Conservation (phyloP, 352 stramenopile genomes). For the Globisporangium viniferum region DNA sequence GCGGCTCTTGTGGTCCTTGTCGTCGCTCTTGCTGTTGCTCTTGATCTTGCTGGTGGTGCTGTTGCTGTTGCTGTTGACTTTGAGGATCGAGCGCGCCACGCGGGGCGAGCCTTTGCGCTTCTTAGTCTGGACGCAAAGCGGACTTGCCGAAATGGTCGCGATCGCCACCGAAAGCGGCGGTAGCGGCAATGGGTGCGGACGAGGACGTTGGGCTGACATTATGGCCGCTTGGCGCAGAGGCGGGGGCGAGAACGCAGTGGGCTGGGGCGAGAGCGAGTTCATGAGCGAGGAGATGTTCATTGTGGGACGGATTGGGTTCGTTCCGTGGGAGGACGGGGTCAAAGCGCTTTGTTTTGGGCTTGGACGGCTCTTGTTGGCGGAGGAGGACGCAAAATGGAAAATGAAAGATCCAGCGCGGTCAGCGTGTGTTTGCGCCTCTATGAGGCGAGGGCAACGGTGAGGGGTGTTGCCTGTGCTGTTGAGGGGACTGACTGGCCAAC, state of each 20-base stretch:
- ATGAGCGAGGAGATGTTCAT: slow-evolving; percentile 14
- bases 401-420: slow-evolving; percentile 2
- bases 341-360: not conserved
- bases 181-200: not conserved
- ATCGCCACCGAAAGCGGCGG: slow-evolving; percentile 13
- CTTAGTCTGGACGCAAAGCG: slow-evolving; percentile 3
- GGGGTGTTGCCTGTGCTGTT: not conserved
- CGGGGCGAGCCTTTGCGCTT: not conserved
- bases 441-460: not conserved
- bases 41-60: not conserved
- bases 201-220: not conserved
- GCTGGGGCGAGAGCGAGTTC: not conserved
- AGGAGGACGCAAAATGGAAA: slow-evolving; percentile 1
- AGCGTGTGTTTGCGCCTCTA: not conserved
- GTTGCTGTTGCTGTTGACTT: not conserved
- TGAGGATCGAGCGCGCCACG: slow-evolving; percentile 12
- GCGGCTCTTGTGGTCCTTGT: slow-evolving; percentile 44
- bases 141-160: not conserved
- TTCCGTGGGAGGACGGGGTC: not conserved
- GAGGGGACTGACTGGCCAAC: not conserved
- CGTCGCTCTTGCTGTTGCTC: slow-evolving; percentile 10
- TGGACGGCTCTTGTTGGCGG: not conserved
- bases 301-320: not conserved
- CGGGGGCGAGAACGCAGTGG: not conserved
- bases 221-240: not conserved